Conservation (phyloP, 2,329 filamentous ascomycete genomes). For the Epichloe gansuensis region DNA sequence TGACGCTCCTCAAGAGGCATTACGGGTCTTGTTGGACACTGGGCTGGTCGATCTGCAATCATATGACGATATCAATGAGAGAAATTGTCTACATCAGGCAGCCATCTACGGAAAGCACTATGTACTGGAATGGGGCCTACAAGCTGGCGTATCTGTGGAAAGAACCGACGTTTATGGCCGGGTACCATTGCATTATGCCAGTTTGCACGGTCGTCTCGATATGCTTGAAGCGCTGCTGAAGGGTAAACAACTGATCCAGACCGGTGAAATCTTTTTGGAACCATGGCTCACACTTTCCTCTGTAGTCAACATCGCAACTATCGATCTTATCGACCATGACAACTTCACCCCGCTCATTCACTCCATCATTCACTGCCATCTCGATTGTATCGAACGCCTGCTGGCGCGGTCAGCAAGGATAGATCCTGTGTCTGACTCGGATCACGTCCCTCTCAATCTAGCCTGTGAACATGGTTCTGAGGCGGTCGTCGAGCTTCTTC, state of each 20-base stretch:
- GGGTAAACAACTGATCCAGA: constrained; percentile 27
- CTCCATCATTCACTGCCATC: constrained; percentile 77
- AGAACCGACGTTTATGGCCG: constrained; percentile 87
- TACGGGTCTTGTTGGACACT: constrained; percentile 67
- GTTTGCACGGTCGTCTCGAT: constrained; percentile 79
- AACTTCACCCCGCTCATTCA: constrained; percentile 96
- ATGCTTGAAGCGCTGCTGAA: constrained; percentile 66
- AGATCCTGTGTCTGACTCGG: constrained; percentile 71
- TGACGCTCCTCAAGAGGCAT: constrained; percentile 64
- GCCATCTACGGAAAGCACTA: constrained; percentile 79
- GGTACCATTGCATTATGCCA: constrained; percentile 88
- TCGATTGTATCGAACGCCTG: constrained; percentile 67
- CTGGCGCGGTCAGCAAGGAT: constrained; percentile 70
- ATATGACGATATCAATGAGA: constrained; percentile 94
- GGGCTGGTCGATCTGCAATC: constrained; percentile 79
- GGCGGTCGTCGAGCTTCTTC: constrained; percentile 69
- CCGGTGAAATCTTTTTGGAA: neutral
- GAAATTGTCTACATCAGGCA: constrained; percentile 94
- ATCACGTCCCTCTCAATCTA: constrained; percentile 88
- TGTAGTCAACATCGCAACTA: constrained; percentile 56
- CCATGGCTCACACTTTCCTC: neutral
- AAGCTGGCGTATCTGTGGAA: constrained; percentile 60
- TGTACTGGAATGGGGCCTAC: constrained; percentile 65
- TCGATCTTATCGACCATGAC: constrained; percentile 85
- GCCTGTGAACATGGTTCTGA: constrained; percentile 88